Base-by-base conservation (phyloP, 441 rosid species). In the Pelargonium australe region DNA sequence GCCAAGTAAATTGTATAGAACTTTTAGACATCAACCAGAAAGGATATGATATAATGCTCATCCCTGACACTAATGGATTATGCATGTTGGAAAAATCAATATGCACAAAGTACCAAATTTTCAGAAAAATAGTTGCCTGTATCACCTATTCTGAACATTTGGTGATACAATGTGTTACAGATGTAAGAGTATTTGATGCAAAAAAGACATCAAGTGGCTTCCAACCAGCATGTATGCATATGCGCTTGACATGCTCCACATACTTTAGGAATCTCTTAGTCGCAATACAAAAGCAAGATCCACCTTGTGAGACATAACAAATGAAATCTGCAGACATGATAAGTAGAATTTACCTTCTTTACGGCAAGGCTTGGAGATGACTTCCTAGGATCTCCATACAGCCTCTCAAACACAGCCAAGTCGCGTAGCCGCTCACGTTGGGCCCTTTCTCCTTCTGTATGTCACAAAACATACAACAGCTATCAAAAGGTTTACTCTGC, bases 361-460 rank as follows among this genome's bases (percentile, higher is more conserved):
- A 93, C 91, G 76, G 97, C 98, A 17, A 93, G 75, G 64, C 80
- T 66, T 1, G 83, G 72, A 70, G 96, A 89, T 47, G 97, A 80
- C 77, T 83, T 88, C n/a, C 79, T 12, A 37, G 95, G 87, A 84
- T 87, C 83, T 73, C 93, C 97, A 67, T 86, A 65, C 63, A 93
- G 84, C 81, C 97, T 86, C 79, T 93, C 96, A 61, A 93, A 89
- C 73, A 89, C 76, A 70, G 92, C 77, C 63, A 93, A 81, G 68
- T 93, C 98, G 17, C 87, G 84, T 7, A 89, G 73, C 72, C 92
- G 84, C 76, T 88, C 93, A 40, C 96, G 82, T 63, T 89, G 90
- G 31, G 73, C 73, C 79, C 87, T 85, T 82, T 91, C 98, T 67
- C 80, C 76, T 64, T 84, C 96, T 94, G 72, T 68, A 41, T 1